Evolutionary conservation across 371 early-diverging fungal species (phyloP), one percentile per base, ranked within the genome.

Genomic region (Syncephalastrum sp.): DNA sequence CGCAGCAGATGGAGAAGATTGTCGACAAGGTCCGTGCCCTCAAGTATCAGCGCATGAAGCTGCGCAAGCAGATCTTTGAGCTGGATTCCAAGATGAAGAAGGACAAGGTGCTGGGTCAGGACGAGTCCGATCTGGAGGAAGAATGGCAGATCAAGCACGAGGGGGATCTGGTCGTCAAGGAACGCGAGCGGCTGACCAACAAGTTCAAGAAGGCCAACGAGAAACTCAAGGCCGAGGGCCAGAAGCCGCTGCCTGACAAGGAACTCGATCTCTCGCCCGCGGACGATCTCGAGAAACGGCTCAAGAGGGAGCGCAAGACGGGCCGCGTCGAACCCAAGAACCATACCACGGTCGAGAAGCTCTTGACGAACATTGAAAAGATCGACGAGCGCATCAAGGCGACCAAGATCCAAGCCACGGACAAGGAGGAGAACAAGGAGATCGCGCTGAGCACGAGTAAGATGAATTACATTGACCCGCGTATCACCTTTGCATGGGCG

Each of bases 381-480:
- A 48, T 93, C 38, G 84, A 82, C 43, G 87, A 87, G 19, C 69
- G 80, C 21, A 90, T 94, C 58, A 70, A 75, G 17, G 84, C 86
- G 1, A 71, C 82, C 17, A 86, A 89, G 51, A 74, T 84, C 27
- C 71, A 82, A 33, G 77, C 86, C 63, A 81, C 86, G 10, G 95
- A 94, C 69, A 93, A 89, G 83, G 98, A 97, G 68, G 97, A 97
- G 58, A 94, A 93, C 82, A 98, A 97, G 75, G 88, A 91, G 47
- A 95, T 96, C n/a, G 94, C 99, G 0, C 73, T 97, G 59, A 86
- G 94, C n/a, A 98, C 99, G 0, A 96, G 96, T 42, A 97, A 97
- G 81, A 88, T 93, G 76, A 98, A 98, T 77, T 98, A 98, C 75
- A 95, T 97, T 61, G 99, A 98, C 67, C 99, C 99, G 27, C 87